Base-by-base conservation (phyloP, 805 yeast species). In the Candida easanensis region DNA sequence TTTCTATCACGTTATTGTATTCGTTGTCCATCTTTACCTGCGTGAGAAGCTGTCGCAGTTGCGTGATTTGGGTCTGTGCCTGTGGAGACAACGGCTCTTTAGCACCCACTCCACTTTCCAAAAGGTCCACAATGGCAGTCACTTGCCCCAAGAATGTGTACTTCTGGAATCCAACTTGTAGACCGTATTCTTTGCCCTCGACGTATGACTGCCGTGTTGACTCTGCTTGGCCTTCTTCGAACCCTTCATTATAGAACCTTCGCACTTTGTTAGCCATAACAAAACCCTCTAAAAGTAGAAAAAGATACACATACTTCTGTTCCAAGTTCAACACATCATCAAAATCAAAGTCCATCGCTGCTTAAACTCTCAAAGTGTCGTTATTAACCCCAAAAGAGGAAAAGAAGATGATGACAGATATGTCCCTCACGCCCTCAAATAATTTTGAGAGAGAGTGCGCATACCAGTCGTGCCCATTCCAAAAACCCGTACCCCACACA, bases 161-260 rank as follows among this genome's bases (percentile, higher is more conserved):
- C 45, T 86, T 64, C 61, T 84, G 93, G 54, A 79, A 84, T 0
- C 88, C 88, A 0, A 85, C 81, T 57, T 84, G 93, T 33, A 80
- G 71, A 0, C 98, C 98, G 51, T 80, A 82, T 56, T 87, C 88
- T 56, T 82, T 84, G 1, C 97, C 97, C 58, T 89, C 97, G 2
- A 70, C 50, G 39, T 64, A 70, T 37, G 88, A 89, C 33, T 79
- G 75, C 37, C 60, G 62, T 1, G 79, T 65, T 0, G 88, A 84
- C 39, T 76, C 83, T 4, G 66, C 62, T 31, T 74, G 74, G 1
- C 96, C 98, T 48, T 87, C 93, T 38, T 64, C 54, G 57, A 64
- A 84, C 1, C 97, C 97, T 46, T 78, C 79, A 5, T 74, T 61
- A 57, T 87, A 89, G 61, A 64, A 79, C 40, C 73, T 59, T 26